These are phyloP conservation scores for Fusarium chlamydosporum DNA, from an alignment of 2,329 filamentous ascomycete genomes.

Conservation along the genomic window DNA sequence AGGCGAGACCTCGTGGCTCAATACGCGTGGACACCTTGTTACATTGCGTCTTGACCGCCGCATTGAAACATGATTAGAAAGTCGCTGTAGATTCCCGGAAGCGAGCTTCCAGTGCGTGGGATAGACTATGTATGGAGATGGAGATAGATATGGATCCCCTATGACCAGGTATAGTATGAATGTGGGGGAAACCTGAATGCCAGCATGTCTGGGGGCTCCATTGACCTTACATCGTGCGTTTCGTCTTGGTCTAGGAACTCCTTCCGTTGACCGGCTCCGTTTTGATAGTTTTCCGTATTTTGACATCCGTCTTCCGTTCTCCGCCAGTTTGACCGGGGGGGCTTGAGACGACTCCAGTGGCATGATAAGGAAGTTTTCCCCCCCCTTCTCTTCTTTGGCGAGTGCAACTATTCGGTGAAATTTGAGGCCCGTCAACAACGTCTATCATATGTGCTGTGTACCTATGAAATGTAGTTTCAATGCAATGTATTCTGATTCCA, in stretches of 20 bases:
- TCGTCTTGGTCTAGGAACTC: conserved; percentile 32
- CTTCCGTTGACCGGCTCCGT: conserved; percentile 33
- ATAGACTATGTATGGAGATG: conserved; percentile 26
- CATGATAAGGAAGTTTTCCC: conserved; percentile 34
- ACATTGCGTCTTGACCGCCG: conserved; percentile 34
- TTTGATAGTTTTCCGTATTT: conserved; percentile 7
- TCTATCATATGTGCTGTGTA: conserved; percentile 13
- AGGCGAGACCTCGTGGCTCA: not conserved
- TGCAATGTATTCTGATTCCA: conserved; percentile 13
- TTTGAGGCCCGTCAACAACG: conserved; percentile 19
- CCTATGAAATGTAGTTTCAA: conserved; percentile 7
- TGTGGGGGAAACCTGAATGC: conserved; percentile 32
- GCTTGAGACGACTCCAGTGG: conserved; percentile 23
- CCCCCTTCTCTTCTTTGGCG: not conserved
- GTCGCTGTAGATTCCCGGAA: conserved; percentile 17
- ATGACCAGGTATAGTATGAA: conserved; percentile 19
- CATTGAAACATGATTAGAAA: conserved; percentile 20
- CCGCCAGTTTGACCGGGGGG: conserved; percentile 24
- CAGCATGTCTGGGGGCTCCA: conserved; percentile 35
- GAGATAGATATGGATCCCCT: not conserved
- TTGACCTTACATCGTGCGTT: conserved; percentile 41
- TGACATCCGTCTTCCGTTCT: not conserved
- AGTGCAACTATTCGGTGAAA: conserved; percentile 20
- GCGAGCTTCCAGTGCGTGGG: conserved; percentile 28
- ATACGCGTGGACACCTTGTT: conserved; percentile 6